Evolutionary conservation across 2,329 filamentous ascomycete species (phyloP).

Genomic region (Blastomyces percursus): DNA sequence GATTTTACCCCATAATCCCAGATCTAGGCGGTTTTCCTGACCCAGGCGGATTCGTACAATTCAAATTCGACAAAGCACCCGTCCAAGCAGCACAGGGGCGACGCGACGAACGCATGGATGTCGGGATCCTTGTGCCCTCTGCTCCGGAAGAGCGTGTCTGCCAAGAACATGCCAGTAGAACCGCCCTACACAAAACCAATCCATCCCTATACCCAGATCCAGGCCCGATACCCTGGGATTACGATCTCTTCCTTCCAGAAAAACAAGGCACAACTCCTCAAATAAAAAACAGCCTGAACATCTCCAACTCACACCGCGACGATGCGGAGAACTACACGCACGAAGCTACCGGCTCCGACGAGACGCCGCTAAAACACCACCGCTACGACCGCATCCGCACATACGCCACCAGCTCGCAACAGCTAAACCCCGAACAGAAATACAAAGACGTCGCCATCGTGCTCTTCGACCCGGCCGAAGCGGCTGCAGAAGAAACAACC

Average conservation of each 20-base stretch:
- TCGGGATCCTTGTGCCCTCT: conserved; percentile 45
- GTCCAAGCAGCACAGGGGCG: conserved; percentile 36
- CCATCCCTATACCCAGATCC: conserved; percentile 41
- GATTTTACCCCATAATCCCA: conserved; percentile 50
- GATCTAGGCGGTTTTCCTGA: conserved; percentile 51
- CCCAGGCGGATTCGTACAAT: conserved; percentile 47
- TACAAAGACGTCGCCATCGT: conserved; percentile 50
- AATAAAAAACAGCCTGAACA: conserved; percentile 47
- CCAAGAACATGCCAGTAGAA: conserved; percentile 39
- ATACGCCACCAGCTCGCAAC: conserved; percentile 50
- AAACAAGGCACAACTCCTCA: conserved; percentile 37
- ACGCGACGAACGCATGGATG: conserved; percentile 51
- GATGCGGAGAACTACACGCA: conserved; percentile 41
- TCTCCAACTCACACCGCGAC: conserved; percentile 43
- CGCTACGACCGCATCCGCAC: conserved; percentile 47
- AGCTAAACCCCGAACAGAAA: conserved; percentile 40
- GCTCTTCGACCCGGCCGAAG: conserved; percentile 41
- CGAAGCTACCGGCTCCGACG: conserved; percentile 24
- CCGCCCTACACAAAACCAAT: conserved; percentile 39
- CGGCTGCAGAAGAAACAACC: conserved; percentile 15
- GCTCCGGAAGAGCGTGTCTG: conserved; percentile 39
- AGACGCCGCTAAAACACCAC: conserved; percentile 38
- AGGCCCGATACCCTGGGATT: conserved; percentile 45
- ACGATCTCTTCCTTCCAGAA: conserved; percentile 49
- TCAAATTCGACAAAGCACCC: conserved; percentile 53